These are phyloP conservation scores for Hordeum vulgare DNA, from an alignment of 176 grass and related monocot species.

Conservation along the genomic window DNA sequence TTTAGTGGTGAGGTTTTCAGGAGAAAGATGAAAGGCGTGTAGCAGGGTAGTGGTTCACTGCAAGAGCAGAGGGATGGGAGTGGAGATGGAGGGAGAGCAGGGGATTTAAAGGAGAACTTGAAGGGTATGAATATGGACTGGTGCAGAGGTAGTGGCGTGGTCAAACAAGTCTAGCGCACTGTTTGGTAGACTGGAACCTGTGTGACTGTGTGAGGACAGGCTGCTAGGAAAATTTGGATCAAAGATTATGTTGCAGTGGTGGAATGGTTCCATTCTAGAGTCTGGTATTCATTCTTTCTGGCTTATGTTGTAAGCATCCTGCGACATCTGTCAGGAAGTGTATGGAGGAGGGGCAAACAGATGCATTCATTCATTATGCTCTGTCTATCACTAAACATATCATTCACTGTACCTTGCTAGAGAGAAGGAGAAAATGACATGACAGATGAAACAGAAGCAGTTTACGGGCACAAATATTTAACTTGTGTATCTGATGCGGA, in stretches of 20 bases:
- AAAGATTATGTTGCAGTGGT: slow-evolving; percentile 1
- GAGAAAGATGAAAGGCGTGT: slow-evolving; percentile 14
- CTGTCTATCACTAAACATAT: slow-evolving; percentile 13
- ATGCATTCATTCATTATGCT: background rate
- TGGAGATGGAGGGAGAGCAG: slow-evolving; percentile 37
- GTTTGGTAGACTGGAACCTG: slow-evolving; percentile 3
- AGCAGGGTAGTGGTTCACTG: background rate
- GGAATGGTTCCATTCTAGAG: slow-evolving; percentile 13
- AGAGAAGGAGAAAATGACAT: slow-evolving; percentile 15
- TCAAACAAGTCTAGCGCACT: slow-evolving; percentile 19
- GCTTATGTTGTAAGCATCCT: slow-evolving; percentile 18
- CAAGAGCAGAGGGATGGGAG: slow-evolving; percentile 22
- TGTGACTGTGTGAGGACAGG: slow-evolving; percentile 21
- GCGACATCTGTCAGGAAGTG: slow-evolving; percentile 2
- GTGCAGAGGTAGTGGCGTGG: slow-evolving; percentile 14
- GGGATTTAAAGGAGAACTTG: slow-evolving; percentile 61
- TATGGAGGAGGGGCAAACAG: background rate
- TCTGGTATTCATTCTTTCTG: background rate
- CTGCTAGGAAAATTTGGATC: slow-evolving; percentile 23
- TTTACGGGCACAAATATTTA: background rate
- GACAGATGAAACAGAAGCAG: background rate
- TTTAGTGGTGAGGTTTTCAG: slow-evolving; percentile 12
- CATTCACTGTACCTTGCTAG: background rate
- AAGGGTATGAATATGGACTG: slow-evolving; percentile 10
- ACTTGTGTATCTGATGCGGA: background rate